Percentiles rank a stretch among this genome's conserved stretches.
Evolutionary conservation across 768 basidiomycete genomes (phyloP).

Genomic region (Postia placenta): DNA sequence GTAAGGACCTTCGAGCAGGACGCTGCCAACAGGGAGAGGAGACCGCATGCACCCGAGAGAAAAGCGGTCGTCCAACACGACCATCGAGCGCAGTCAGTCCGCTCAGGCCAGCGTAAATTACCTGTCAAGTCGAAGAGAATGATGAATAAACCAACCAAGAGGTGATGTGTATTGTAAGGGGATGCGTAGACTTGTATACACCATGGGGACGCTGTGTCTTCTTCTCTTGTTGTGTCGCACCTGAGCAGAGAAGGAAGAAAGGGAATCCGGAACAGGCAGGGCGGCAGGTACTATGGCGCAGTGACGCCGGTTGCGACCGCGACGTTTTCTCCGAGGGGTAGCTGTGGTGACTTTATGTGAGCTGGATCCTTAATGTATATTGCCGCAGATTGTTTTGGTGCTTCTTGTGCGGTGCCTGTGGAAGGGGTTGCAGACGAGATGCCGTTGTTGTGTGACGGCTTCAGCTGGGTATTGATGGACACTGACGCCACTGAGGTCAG

Average conservation of each 20-base stretch:
- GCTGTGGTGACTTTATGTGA: constrained; percentile 52
- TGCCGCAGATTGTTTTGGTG: no score
- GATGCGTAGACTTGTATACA: neutral
- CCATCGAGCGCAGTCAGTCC: constrained; percentile 1
- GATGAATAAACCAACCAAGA: constrained; percentile 4
- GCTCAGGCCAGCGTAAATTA: neutral
- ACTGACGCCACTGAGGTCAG: neutral
- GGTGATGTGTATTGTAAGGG: constrained; percentile 1
- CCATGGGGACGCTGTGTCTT: neutral
- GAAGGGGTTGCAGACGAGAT: constrained; percentile 26
- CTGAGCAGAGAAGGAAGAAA: neutral
- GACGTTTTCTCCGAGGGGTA: constrained; percentile 57
- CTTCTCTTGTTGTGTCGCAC: neutral
- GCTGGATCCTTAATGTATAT: constrained; percentile 34
- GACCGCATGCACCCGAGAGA: constrained; percentile 4
- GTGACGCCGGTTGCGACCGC: constrained; percentile 42
- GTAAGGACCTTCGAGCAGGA: neutral
- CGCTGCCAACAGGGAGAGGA: neutral
- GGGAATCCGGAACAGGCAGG: neutral
- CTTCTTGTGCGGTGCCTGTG: constrained; percentile 23
- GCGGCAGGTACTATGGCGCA: constrained; percentile 16
- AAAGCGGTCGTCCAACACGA: neutral
- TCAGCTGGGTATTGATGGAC: constrained; percentile 3
- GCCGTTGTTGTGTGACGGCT: constrained; percentile 10
- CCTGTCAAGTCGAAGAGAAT: constrained; percentile 1